Evolutionary conservation across 768 basidiomycete genomes (phyloP).

Genomic region (Trametes cingulata): DNA sequence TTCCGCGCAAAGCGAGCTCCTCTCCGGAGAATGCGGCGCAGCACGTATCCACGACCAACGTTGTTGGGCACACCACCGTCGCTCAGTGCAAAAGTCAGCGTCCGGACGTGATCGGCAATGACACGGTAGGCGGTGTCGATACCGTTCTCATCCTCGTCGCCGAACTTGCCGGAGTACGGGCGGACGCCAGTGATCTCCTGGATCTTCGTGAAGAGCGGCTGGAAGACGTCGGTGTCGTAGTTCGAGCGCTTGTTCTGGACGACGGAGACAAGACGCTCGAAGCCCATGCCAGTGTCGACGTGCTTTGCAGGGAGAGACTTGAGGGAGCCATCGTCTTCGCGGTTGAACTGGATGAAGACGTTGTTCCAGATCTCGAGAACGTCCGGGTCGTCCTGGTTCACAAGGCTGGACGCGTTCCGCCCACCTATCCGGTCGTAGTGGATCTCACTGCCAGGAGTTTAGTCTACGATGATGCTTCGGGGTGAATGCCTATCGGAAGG

Average conservation of each 20-base stretch:
- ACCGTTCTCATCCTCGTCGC: constrained; percentile 91
- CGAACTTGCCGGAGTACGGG: constrained; percentile 87
- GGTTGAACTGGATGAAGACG: constrained; percentile 98
- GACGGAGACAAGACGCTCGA: constrained; percentile 94
- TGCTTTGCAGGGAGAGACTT: constrained; percentile 86
- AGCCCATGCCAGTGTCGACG: constrained; percentile 99
- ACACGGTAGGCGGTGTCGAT: constrained; percentile 98
- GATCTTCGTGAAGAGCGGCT: constrained; percentile 84
- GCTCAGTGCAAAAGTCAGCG: constrained; percentile 91
- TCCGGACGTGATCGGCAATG: constrained; percentile 94
- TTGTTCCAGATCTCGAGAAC: constrained; percentile 99
- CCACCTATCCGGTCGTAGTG: constrained; percentile 98
- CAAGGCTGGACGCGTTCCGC: constrained; percentile 89
- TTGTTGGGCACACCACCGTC: constrained; percentile 98
- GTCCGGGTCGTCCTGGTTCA: constrained; percentile 95
- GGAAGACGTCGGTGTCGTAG: constrained; percentile 97
- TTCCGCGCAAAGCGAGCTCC: constrained; percentile 96
- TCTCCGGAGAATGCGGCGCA: constrained; percentile 87
- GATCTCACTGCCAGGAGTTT: constrained; percentile 64
- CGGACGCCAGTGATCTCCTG: constrained; percentile 88
- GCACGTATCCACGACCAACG: constrained; percentile 95
- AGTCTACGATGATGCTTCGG: too few species aligned
- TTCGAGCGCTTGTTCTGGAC: constrained; percentile 91
- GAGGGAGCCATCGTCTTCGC: constrained; percentile 85
- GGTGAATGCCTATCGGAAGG: not conserved